Evolutionary conservation across 2,329 filamentous ascomycete species (phyloP).

Genomic region (Celoporthe dispersa): DNA sequence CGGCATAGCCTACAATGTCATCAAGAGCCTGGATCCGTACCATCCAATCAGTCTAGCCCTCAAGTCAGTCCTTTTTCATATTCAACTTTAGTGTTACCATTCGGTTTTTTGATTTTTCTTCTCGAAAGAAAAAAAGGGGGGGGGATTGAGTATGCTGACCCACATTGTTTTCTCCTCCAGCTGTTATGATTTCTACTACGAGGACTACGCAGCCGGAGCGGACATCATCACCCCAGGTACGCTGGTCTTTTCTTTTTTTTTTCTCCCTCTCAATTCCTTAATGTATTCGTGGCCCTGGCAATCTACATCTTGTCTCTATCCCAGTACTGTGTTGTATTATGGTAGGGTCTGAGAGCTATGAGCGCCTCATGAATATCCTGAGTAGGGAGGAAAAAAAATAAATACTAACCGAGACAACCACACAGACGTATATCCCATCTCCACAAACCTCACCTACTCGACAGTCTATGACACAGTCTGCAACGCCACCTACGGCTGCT

Average conservation of each 20-base stretch:
- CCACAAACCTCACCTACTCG: conserved; percentile 50
- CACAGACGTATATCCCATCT: conserved; percentile 55
- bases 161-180: background rate
- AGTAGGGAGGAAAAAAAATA: too few species aligned
- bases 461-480: conserved; percentile 50
- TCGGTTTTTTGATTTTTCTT: too few species aligned
- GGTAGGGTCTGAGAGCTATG: background rate
- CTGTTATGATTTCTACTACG: conserved; percentile 57
- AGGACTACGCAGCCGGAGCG: conserved; percentile 52
- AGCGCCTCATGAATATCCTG: background rate
- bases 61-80: conserved; percentile 37
- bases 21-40: conserved; percentile 53
- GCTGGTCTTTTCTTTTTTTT: too few species aligned
- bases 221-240: conserved; percentile 47
- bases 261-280: background rate
- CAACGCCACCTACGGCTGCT: conserved; percentile 56
- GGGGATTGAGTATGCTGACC: background rate
- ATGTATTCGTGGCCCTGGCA: background rate
- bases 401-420: conserved; percentile 31
- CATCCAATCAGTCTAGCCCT: conserved; percentile 56
- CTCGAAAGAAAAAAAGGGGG: too few species aligned
- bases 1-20: conserved; percentile 45
- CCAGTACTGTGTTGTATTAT: background rate
- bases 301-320: background rate
- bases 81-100: background rate